Base-by-base conservation (phyloP, 306 rosid genomes). In the Fragaria iinumae region DNA sequence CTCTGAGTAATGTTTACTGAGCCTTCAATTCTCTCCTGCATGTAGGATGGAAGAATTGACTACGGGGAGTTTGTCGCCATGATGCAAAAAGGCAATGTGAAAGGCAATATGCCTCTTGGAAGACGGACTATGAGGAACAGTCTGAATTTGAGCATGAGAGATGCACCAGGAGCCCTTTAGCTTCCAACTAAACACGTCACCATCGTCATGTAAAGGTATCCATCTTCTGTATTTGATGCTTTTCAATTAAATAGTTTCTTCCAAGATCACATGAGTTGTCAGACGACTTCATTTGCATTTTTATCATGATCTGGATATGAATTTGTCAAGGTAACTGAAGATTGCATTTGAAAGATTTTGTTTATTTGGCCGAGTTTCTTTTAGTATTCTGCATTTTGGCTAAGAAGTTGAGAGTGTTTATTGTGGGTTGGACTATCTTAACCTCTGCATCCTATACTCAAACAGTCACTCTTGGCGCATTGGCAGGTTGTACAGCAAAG, bases 71-170 rank as follows among this genome's bases (percentile, higher is more conserved):
- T 93, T 80, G 91, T 88, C 68, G 98, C 98, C 71, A 93, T 93
- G 98, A 93, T 93, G 98, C 97, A 87, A 86, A 93, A 93, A 81
- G 98, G 98, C 74, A 93, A 91, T 77, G 86, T 87, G 88, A 93
- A 93, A 78, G 98, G 98, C 68, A 87, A 91, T 76, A 83, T 87
- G 55, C 92, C 92, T 68, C 60, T 93, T 69, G 98, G 98, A 83
- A 89, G 98, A 83, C 89, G 98, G 88, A 93, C 97, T 47, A 91
- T 93, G 93, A 87, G 97, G 67, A 91, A 93, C 82, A 93, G 98
- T 85, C 71, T 93, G 78, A 93, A 93, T 82, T 84, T 93, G 83
- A 91, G 96, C 90, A 91, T 93, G 97, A 88, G 98, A 76, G 98
- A 91, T 71, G 97, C 86, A 41, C 88, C 98, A 41, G 81, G 91